phyloP scores from a whole-genome alignment of 2,329 filamentous ascomycete genomes.

The Chrysoporthe deuterocubensis region DNA sequence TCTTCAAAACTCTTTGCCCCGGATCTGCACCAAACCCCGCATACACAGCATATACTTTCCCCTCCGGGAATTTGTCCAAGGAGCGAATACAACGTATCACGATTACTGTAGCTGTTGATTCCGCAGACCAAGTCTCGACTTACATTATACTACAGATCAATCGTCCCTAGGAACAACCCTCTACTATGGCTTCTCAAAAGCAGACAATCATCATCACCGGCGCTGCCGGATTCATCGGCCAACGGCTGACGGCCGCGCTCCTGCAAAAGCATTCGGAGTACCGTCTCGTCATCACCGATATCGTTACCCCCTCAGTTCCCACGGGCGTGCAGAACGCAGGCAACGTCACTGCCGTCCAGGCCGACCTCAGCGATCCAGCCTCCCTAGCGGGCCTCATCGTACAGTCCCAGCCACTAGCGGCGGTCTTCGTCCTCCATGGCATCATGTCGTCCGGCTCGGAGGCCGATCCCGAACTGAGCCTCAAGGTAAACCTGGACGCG shows the following conservation, averaged over 20 bases:
- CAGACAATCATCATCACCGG: slow-evolving; percentile 63
- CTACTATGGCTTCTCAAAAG: slow-evolving; percentile 17
- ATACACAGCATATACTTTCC: neutral
- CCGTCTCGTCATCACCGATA: slow-evolving; percentile 59
- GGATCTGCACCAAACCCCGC: neutral
- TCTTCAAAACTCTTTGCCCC: neutral
- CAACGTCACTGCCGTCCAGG: slow-evolving; percentile 19
- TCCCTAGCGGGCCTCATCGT: slow-evolving; percentile 26
- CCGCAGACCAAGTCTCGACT: neutral
- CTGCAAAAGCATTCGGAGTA: slow-evolving; percentile 45
- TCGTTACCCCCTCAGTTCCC: slow-evolving; percentile 17
- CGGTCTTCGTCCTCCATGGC: slow-evolving; percentile 63
- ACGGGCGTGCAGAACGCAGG: slow-evolving; percentile 5
- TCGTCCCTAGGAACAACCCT: neutral
- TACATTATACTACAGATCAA: neutral
- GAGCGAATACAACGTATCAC: neutral
- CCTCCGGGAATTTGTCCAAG: neutral
- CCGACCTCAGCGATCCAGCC: slow-evolving; percentile 24
- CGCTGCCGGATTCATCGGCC: slow-evolving; percentile 67
- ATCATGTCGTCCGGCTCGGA: slow-evolving; percentile 68
- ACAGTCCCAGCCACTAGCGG: slow-evolving; percentile 22
- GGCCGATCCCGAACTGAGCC: slow-evolving; percentile 54
- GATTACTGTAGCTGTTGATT: neutral
- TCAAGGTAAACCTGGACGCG: slow-evolving; percentile 26
- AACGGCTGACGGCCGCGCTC: slow-evolving; percentile 60